Conservation (phyloP, 2,329 filamentous ascomycete species). For the Aspergillus sp. region DNA sequence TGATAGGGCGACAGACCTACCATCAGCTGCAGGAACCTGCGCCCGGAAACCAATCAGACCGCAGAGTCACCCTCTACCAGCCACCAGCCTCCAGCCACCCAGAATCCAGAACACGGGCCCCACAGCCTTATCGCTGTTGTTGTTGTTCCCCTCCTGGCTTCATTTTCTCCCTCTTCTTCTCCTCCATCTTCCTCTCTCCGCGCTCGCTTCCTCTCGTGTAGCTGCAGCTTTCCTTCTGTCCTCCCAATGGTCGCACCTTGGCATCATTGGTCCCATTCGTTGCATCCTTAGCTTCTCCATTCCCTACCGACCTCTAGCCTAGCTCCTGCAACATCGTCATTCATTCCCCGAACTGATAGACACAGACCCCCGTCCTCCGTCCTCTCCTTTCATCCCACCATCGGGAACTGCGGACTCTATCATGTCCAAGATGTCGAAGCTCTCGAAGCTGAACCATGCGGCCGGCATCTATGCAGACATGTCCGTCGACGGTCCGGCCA, state of each 20-base stretch:
- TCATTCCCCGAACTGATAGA: neutral
- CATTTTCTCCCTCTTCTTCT: conserved; percentile 9
- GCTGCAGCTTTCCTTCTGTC: neutral
- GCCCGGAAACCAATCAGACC: neutral
- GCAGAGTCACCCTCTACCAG: neutral
- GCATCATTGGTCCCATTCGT: neutral
- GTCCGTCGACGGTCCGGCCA: conserved; percentile 86
- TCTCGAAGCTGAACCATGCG: conserved; percentile 69
- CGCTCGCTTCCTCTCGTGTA: conserved; percentile 3
- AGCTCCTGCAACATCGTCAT: neutral
- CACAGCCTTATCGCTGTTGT: neutral
- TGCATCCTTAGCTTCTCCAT: conserved; percentile 7
- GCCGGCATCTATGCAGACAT: conserved; percentile 94
- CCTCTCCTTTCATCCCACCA: neutral
- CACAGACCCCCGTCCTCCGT: neutral
- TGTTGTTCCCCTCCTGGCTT: conserved; percentile 13
- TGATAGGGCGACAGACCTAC: neutral
- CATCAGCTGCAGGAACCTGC: neutral
- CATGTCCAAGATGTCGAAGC: conserved; percentile 48
- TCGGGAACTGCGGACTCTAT: neutral
- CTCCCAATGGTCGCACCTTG: neutral
- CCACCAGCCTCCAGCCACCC: neutral
- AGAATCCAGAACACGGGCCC: neutral
- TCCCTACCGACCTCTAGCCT: neutral
- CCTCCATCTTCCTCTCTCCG: conserved; percentile 5